phyloP scores from a whole-genome alignment of 192 early-diverging fungal genomes.

The Glomus cerebriforme region DNA sequence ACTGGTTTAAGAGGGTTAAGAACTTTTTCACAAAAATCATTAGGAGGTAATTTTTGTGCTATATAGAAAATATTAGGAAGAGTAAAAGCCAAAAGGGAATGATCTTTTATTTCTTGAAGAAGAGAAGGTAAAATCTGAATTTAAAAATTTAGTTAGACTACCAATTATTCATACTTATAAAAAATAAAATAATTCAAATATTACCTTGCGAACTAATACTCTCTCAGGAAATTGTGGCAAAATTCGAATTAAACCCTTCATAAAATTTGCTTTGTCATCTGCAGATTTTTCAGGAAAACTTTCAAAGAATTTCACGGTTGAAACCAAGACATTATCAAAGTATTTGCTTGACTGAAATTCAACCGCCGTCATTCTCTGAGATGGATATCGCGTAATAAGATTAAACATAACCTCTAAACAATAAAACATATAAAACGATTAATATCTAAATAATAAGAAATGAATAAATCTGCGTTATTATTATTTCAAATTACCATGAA shows the following conservation, averaged over 20 bases:
- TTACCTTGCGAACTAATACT: slow-evolving; percentile 68
- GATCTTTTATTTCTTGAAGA: slow-evolving; percentile 75
- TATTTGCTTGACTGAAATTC: slow-evolving; percentile 70
- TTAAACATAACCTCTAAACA: slow-evolving; percentile 49
- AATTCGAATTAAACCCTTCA: slow-evolving; percentile 72
- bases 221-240: slow-evolving; percentile 73
- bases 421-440: not conserved
- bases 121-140: slow-evolving; percentile 68
- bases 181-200: not conserved
- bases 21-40: slow-evolving; percentile 66
- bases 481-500: slow-evolving; percentile 46
- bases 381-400: slow-evolving; percentile 57
- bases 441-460: not conserved
- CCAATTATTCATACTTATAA: not conserved
- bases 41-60: slow-evolving; percentile 54
- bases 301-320: slow-evolving; percentile 79
- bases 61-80: slow-evolving; percentile 80
- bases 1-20: slow-evolving; percentile 65
- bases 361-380: slow-evolving; percentile 55
- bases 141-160: not conserved
- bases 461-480: not conserved
- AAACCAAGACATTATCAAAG: slow-evolving; percentile 80
- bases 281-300: slow-evolving; percentile 74
- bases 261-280: slow-evolving; percentile 78
- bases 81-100: slow-evolving; percentile 66